Evolutionary conservation across 2,329 filamentous ascomycete species (phyloP).

Genomic region (Alternaria viburni): DNA sequence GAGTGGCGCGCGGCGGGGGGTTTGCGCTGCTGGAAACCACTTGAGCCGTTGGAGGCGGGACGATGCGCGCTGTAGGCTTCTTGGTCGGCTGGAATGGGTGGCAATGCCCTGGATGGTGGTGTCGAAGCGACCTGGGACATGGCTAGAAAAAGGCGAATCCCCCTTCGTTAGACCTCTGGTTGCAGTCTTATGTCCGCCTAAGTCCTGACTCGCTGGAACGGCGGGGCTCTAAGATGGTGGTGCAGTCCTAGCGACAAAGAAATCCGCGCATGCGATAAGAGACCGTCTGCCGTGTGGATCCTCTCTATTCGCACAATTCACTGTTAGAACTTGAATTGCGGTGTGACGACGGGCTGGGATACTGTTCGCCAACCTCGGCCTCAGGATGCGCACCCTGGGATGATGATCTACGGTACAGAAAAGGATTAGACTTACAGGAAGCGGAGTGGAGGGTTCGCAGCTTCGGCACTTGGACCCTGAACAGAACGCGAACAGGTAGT

Average conservation of each 20-base stretch:
- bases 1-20: slow-evolving; percentile 25
- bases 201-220: slow-evolving; percentile 22
- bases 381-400: slow-evolving; percentile 25
- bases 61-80: slow-evolving; percentile 13
- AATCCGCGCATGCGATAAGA: slow-evolving; percentile 1
- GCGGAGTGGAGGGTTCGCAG: slow-evolving; percentile 10
- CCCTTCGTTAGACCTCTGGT: slow-evolving; percentile 6
- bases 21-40: slow-evolving; percentile 34
- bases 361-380: slow-evolving; percentile 13
- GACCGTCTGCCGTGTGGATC: not conserved
- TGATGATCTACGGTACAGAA: slow-evolving; percentile 17
- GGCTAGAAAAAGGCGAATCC: slow-evolving; percentile 12
- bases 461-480: slow-evolving; percentile 9
- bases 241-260: not conserved
- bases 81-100: slow-evolving; percentile 32
- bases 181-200: slow-evolving; percentile 14
- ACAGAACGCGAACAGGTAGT: not conserved
- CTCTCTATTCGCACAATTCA: not conserved
- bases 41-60: slow-evolving; percentile 24
- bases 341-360: slow-evolving; percentile 16
- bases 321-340: slow-evolving; percentile 19
- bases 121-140: slow-evolving; percentile 37
- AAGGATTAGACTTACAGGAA: slow-evolving; percentile 23
- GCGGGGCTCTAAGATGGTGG: slow-evolving; percentile 18
- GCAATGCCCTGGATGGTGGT: slow-evolving; percentile 31